Conservation (phyloP, 1,139 yeast species). For the Kluyveromyces marxianus region DNA sequence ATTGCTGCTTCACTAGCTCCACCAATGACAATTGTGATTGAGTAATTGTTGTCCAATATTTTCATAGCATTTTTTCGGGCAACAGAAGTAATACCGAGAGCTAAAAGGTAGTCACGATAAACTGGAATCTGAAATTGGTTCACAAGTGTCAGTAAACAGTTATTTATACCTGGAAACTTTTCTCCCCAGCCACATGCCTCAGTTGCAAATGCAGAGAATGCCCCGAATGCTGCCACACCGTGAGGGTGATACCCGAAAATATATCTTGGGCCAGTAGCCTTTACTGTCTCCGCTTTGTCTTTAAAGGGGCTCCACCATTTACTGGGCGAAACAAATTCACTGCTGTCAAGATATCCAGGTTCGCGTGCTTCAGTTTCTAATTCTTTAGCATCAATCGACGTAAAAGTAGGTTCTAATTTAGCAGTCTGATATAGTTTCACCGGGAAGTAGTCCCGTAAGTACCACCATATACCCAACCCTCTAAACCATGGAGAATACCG, state of each 20-base stretch:
- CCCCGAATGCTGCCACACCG: slow-evolving; percentile 92
- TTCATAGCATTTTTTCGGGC: slow-evolving; percentile 64
- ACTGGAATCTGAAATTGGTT: slow-evolving; percentile 85
- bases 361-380: slow-evolving; percentile 16
- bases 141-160: slow-evolving; percentile 70
- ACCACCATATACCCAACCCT: slow-evolving; percentile 56
- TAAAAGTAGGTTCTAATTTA: slow-evolving; percentile 70
- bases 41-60: slow-evolving; percentile 59
- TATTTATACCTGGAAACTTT: slow-evolving; percentile 73
- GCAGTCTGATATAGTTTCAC: slow-evolving; percentile 62
- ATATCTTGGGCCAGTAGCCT: slow-evolving; percentile 60
- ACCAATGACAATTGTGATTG: slow-evolving; percentile 86
- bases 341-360: slow-evolving; percentile 1
- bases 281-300: slow-evolving; percentile 14
- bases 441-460: slow-evolving; percentile 77
- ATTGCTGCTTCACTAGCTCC: slow-evolving; percentile 89
- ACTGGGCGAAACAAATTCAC: not conserved
- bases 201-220: slow-evolving; percentile 77
- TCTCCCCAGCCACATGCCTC: slow-evolving; percentile 66
- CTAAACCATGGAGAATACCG: slow-evolving; percentile 55
- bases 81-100: slow-evolving; percentile 82
- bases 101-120: slow-evolving; percentile 75
- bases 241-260: slow-evolving; percentile 96
- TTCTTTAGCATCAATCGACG: slow-evolving; percentile 18
- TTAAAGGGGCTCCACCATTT: slow-evolving; percentile 5